Base-by-base conservation (phyloP, 768 basidiomycete species). In the Tulasnella sp. region DNA sequence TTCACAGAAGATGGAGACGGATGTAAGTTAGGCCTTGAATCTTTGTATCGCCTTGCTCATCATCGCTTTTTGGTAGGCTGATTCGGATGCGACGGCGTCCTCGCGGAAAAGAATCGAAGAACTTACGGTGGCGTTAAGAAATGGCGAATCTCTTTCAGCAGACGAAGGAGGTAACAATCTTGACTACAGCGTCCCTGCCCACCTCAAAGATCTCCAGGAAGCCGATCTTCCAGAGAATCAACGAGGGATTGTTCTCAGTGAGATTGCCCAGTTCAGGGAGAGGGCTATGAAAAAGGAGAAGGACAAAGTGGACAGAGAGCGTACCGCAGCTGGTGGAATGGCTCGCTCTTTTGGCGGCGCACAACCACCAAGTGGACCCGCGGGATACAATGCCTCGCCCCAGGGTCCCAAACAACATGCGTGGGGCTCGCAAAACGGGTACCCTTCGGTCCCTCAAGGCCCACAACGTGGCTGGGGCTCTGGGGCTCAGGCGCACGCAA, bases 211-310 rank as follows among this genome's bases (percentile, higher is more conserved):
- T 72, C 78, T 99, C 44, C 87, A 92, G 68, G 92, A 96, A 73
- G 89, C 92, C 53, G 96, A 99, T 68, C 80, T 99, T 44, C 94
- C 96, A 22, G 96, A 99, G 73, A 89, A 89, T 0, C 82, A 81
- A 66, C 85, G 94, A 34, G 91, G 87, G 4, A 83, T 92, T 55
- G 92, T 98, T 62, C 88, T 97, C 62, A 90, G 88, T 29, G 92
- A 97, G 69, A 99, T 99, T 62, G 92, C 92, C 0, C 85, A 91
- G 65, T 99, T 99, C 71, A 81, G 96, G 60, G 92, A 97, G 72
- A 82, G 89, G 21, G 89, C 92, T 0, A 91, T 90, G 8, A 93
- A 92, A 71, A 75, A 87, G 34, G 92, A 93, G 67, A 80, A 87
- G 19, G 92, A 94, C 70, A 92, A 93, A 72, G 69, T 86, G 71